Base-by-base conservation (phyloP, 345 rosid species). In the Camelina laxa region DNA sequence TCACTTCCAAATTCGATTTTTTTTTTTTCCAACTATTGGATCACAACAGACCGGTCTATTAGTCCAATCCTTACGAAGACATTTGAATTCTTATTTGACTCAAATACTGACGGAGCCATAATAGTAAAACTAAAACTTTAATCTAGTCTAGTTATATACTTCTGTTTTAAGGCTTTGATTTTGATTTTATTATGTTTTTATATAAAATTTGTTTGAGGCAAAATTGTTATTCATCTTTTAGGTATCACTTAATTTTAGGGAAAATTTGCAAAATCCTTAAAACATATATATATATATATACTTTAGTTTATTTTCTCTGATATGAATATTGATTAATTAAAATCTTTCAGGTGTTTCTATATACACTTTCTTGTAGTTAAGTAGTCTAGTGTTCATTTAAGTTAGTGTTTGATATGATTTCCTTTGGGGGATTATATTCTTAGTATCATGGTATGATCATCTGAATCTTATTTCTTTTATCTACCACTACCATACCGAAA, bases 391-490 rank as follows among this genome's bases (percentile, higher is more conserved):
- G 33, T 3, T 35, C 30, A 27, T 27, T 27, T 27, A 27, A 44
- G 4, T 39, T 39, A 39, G 17, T 22, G 19, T 72, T 8, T 39
- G 7, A 38, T 61, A 50, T 36, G 60, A 72, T 72, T 50, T 62
- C 69, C 42, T 42, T 5, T 62, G 4, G 55, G 55, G 45, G 17
- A 73, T 60, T 27, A 27, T 12, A 39, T 57, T 36, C 27, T 15
- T 51, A 4, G 1, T 39, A 30, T 14, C 16, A 53, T 63, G 47
- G 57, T 64, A 54, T 15, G 24, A 24, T 24, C 30, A 64, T 69
- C 24, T 64, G 70, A 73, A 73, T 73, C 64, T 30, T 63, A 64
- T 27, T 73, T 73, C 76, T 72, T 15, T 50, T 42, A 30, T 50
- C 19, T 45, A 54, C 64, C 16, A 73, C 77, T 56, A 71, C 60